Evolutionary conservation across 2,329 filamentous ascomycete genomes (phyloP).

Genomic region (Epichloe bromicola): DNA sequence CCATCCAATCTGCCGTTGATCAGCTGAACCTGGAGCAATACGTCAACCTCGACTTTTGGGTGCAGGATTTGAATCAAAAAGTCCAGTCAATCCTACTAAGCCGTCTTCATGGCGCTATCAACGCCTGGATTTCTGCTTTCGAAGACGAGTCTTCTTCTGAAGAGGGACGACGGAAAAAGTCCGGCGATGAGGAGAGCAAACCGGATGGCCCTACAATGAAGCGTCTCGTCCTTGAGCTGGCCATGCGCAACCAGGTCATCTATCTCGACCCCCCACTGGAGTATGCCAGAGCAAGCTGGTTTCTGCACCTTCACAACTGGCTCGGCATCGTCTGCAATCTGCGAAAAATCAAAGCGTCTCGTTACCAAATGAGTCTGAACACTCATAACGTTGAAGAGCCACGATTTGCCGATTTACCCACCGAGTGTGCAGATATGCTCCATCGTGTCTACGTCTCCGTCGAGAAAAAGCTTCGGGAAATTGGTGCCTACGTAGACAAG

Average conservation of each 20-base stretch:
- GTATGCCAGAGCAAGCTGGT: slow-evolving; percentile 86
- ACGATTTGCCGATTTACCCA: slow-evolving; percentile 74
- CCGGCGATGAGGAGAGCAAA: slow-evolving; percentile 31
- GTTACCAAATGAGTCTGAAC: slow-evolving; percentile 81
- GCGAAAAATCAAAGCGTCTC: slow-evolving; percentile 84
- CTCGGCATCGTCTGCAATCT: slow-evolving; percentile 85
- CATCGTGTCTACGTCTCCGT: slow-evolving; percentile 70
- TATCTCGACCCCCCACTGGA: slow-evolving; percentile 94
- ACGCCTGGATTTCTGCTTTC: slow-evolving; percentile 79
- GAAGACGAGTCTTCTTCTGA: slow-evolving; percentile 44
- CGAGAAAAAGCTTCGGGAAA: slow-evolving; percentile 68
- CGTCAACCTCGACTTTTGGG: slow-evolving; percentile 84
- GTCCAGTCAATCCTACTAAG: slow-evolving; percentile 69
- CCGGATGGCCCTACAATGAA: slow-evolving; percentile 52
- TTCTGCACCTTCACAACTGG: slow-evolving; percentile 85
- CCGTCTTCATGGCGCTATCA: slow-evolving; percentile 75
- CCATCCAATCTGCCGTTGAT: slow-evolving; percentile 85
- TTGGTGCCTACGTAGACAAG: slow-evolving; percentile 83
- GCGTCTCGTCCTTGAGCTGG: slow-evolving; percentile 76
- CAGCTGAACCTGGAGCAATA: slow-evolving; percentile 95
- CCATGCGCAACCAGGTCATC: slow-evolving; percentile 96
- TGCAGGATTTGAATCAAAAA: slow-evolving; percentile 70
- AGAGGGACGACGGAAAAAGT: slow-evolving; percentile 39
- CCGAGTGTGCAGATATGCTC: slow-evolving; percentile 68
- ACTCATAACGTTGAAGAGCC: slow-evolving; percentile 50